phyloP scores from a whole-genome alignment of 2,329 filamentous ascomycete genomes.

The Capronia coronata region DNA sequence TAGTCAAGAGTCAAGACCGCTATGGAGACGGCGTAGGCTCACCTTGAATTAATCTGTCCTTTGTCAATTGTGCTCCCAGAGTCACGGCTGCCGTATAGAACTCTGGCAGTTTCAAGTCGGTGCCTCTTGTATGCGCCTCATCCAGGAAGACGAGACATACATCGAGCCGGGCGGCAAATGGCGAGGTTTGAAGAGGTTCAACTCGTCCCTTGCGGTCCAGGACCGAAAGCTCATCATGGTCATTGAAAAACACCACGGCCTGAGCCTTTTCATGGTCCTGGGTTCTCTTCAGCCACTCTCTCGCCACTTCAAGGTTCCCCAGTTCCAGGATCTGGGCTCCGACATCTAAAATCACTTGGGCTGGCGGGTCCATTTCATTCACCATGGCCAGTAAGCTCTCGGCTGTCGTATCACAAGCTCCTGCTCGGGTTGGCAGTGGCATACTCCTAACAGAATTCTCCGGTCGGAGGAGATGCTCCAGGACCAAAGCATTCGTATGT shows the following conservation, averaged over 20 bases:
- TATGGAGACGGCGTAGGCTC: background rate
- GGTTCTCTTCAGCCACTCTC: conserved; percentile 44
- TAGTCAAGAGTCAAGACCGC: too few relatives aligned
- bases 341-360: conserved; percentile 61
- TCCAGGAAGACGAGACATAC: conserved; percentile 62
- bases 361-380: conserved; percentile 33
- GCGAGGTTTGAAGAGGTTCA: conserved; percentile 49
- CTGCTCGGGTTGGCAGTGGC: conserved; percentile 15
- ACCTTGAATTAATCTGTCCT: conserved; percentile 45
- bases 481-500: conserved; percentile 62
- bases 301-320: conserved; percentile 50
- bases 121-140: conserved; percentile 64
- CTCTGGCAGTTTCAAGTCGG: conserved; percentile 56
- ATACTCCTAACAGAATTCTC: conserved; percentile 41
- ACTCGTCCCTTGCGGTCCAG: conserved; percentile 27
- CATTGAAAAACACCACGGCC: conserved; percentile 52
- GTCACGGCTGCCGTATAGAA: conserved; percentile 61
- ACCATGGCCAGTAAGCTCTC: conserved; percentile 45
- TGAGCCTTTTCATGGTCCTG: conserved; percentile 30
- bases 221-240: conserved; percentile 30
- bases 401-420: conserved; percentile 29
- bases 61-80: conserved; percentile 57
- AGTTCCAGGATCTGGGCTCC: conserved; percentile 64
- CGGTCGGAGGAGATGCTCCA: conserved; percentile 51
- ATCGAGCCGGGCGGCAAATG: conserved; percentile 52